Base-by-base conservation (phyloP, 1,139 yeast genomes). In the Pichia sp. region DNA sequence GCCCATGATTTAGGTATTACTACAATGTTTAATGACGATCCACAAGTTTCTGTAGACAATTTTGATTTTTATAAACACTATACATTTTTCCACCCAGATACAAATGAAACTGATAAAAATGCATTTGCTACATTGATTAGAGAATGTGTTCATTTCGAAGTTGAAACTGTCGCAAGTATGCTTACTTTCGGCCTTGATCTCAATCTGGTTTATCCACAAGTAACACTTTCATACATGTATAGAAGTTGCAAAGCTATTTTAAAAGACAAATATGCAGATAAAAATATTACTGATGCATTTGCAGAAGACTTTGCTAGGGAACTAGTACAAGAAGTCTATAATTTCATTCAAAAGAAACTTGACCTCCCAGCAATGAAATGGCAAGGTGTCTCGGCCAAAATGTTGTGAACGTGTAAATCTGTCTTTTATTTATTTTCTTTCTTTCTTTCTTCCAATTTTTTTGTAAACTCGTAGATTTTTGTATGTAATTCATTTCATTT, bases 101-200 rank as follows among this genome's bases (percentile, higher is more conserved):
- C 35, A 3, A 37, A 30, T n/a, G 29, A 37, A 8, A 33, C 36
- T 14, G 48, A 48, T 33, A 35, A 25, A 5, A 36, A 43, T 14
- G 35, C 37, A 16, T 48, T 38, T 33, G 51, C 49, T 21, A 41
- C 48, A 14, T 35, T 48, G n/a, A 37, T 44, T 6, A 40, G 50
- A 38, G 46, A 46, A 35, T 46, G 50, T 35, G 40, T 46, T 14
- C 51, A 48, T 26, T 48, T 48, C 30, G 51, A 48, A 35, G 38
- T 48, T 18, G 51, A 48, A 23, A 48, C 51, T 1, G 24, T 42
- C n/a, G 42, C 50, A 22, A 45, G 49, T 30, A 41, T 48, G 49
- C 33, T 44, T 13, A 44, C 46, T 3, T 42, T 48, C 31, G 51
- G 51, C 3, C 23, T 46, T 6, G 46, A 45, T 26, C 36, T 46